Conservation (phyloP, 306 rosid species). For the Dryas alaskensis region DNA sequence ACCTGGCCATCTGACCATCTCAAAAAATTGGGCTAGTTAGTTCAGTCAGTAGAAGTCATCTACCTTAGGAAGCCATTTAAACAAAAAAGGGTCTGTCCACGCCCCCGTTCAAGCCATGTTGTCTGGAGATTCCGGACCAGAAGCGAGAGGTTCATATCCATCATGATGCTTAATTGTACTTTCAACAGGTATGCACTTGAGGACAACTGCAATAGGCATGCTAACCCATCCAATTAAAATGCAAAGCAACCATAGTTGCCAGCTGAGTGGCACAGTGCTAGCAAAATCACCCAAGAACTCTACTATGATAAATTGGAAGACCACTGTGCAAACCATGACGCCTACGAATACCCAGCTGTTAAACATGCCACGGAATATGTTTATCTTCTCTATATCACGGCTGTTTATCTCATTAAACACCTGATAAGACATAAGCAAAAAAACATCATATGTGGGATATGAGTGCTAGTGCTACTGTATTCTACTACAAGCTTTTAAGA, state of each 20-base stretch:
- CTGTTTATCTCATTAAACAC: constrained; percentile 93
- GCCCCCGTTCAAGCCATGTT: constrained; percentile 40
- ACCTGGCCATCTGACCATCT: background rate
- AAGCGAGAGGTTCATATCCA: constrained; percentile 68
- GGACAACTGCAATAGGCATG: constrained; percentile 64
- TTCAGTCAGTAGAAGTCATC: background rate
- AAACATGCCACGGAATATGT: constrained; percentile 75
- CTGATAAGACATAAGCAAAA: constrained; percentile 35
- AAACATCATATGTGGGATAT: constrained; percentile 9
- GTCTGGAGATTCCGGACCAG: constrained; percentile 39
- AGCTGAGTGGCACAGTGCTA: constrained; percentile 85
- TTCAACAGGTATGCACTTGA: constrained; percentile 86
- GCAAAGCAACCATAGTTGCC: constrained; percentile 83
- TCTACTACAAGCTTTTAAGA: background rate
- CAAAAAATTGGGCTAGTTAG: background rate
- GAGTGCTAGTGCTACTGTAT: background rate
- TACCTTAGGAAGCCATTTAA: background rate
- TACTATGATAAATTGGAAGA: constrained; percentile 66
- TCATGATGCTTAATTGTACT: constrained; percentile 47
- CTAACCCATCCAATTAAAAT: constrained; percentile 69
- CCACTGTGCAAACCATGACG: constrained; percentile 53
- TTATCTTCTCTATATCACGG: constrained; percentile 80
- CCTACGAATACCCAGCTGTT: constrained; percentile 70
- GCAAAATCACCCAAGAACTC: constrained; percentile 86
- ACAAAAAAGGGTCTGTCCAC: background rate